Conservation (phyloP, 75 land plant species). For the Ceratopteris richardii region DNA sequence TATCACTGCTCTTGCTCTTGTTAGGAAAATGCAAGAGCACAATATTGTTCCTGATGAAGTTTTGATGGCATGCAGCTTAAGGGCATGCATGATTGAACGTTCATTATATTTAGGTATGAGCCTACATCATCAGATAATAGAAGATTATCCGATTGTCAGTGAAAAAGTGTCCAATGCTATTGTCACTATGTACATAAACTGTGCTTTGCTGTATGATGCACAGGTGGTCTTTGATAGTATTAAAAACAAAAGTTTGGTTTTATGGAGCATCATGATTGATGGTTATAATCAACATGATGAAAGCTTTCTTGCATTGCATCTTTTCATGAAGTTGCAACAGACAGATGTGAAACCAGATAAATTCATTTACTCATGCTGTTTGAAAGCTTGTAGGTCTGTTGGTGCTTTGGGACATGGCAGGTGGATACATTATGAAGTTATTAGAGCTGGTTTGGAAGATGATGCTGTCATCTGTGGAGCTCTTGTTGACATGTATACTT, state of each 20-base stretch:
- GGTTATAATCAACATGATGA: constrained; percentile 33
- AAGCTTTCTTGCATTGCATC: constrained; percentile 18
- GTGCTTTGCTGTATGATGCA: constrained; percentile 21
- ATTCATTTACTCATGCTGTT: constrained; percentile 16
- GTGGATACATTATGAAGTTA: not conserved
- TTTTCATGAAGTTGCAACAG: constrained; percentile 25
- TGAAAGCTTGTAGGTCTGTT: constrained; percentile 39
- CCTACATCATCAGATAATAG: not conserved
- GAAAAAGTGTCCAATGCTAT: not conserved
- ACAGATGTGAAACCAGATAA: constrained; percentile 21
- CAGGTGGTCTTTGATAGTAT: constrained; percentile 22
- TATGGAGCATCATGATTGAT: constrained; percentile 40
- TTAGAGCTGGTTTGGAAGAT: not conserved
- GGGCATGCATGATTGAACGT: not conserved
- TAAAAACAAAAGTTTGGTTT: constrained; percentile 11
- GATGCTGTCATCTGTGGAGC: not conserved
- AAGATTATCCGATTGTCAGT: not conserved
- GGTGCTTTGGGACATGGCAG: constrained; percentile 33
- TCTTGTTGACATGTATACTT: not conserved
- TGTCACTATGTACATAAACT: constrained; percentile 21
- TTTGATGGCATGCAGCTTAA: not conserved
- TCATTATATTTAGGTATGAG: not conserved
- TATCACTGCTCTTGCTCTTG: not conserved
- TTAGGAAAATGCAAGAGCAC: not conserved
- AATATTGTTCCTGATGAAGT: not conserved